A percentile compares a stretch with the other conserved stretches of the same genome.
Evolutionary conservation across 148 eudicot genomes (phyloP).

Genomic region (Camellia japonica): DNA sequence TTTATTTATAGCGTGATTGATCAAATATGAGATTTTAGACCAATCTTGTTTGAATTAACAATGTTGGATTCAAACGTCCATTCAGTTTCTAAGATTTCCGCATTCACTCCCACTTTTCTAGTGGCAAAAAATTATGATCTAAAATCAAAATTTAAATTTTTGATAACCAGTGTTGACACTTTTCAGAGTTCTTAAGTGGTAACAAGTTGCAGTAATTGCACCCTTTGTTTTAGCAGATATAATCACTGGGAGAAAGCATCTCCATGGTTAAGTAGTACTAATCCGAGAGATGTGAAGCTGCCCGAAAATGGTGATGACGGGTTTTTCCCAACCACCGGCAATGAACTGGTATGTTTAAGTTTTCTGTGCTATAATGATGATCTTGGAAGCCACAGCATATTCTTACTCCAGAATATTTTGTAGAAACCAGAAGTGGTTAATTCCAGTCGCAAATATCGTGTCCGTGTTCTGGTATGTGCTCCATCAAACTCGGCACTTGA

Average conservation of each 20-base stretch:
- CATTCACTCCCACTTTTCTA: not conserved
- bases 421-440: conserved; percentile 96
- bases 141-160: not conserved
- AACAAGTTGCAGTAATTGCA: not conserved
- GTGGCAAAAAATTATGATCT: not conserved
- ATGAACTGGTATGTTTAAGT: conserved; percentile 59
- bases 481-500: conserved; percentile 99
- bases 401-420: conserved; percentile 21
- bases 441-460: conserved; percentile 87
- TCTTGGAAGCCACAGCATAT: not conserved
- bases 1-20: not conserved
- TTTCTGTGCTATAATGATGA: conserved; percentile 11
- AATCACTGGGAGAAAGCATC: conserved; percentile 80
- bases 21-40: not conserved
- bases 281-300: conserved; percentile 81
- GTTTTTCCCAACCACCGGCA: conserved; percentile 78
- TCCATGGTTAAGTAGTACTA: conserved; percentile 75
- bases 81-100: not conserved
- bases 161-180: not conserved
- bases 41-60: not conserved
- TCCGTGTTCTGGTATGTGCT: conserved; percentile 94
- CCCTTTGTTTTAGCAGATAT: conserved; percentile 39
- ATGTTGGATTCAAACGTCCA: not conserved
- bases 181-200: not conserved
- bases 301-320: conserved; percentile 94